Evolutionary conservation across 1,139 yeast species (phyloP).

Genomic region (Hemisphaericaspora lyxosophila): DNA sequence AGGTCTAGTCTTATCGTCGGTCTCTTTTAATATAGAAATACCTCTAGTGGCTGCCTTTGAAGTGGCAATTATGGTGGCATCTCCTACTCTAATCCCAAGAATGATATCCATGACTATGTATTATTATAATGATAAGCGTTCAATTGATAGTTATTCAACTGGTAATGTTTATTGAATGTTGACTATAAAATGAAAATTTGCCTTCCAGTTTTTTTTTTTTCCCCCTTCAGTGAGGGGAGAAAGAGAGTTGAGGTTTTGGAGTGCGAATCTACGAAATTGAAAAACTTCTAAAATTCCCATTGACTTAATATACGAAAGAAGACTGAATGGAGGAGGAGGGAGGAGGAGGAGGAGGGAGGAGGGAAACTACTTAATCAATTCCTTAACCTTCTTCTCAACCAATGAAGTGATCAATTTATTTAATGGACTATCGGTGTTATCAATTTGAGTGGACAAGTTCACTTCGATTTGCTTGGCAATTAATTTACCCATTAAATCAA

Average conservation of each 20-base stretch:
- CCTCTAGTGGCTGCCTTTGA: slow-evolving; percentile 95
- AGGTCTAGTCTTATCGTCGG: slow-evolving; percentile 83
- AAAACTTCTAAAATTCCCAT: too few relatives aligned
- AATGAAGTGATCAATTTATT: slow-evolving; percentile 46
- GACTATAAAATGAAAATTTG: slow-evolving; percentile 1
- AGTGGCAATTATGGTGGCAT: slow-evolving; percentile 83
- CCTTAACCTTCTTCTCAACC: slow-evolving; percentile 49
- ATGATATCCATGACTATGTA: slow-evolving; percentile 70
- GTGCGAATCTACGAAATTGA: too few relatives aligned
- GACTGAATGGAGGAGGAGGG: too few relatives aligned
- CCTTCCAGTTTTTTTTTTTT: slow-evolving; percentile 1
- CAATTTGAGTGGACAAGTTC: slow-evolving; percentile 55
- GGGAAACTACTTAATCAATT: slow-evolving; percentile 4
- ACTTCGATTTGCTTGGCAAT: slow-evolving; percentile 79
- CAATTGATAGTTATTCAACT: slow-evolving; percentile 3
- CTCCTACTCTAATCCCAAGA: slow-evolving; percentile 80
- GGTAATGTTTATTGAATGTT: too few relatives aligned
- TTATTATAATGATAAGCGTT: neutral
- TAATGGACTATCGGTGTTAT: slow-evolving; percentile 39
- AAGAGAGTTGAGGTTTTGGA: too few relatives aligned
- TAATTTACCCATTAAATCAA: slow-evolving; percentile 88
- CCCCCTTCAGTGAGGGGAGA: too few relatives aligned
- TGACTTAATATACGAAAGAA: too few relatives aligned
- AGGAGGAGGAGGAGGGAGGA: too few relatives aligned
- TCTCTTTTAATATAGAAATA: slow-evolving; percentile 79